These are phyloP conservation scores for Ganoderma boninense DNA, from an alignment of 1,284 basidiomycete species.

Conservation along the genomic window DNA sequence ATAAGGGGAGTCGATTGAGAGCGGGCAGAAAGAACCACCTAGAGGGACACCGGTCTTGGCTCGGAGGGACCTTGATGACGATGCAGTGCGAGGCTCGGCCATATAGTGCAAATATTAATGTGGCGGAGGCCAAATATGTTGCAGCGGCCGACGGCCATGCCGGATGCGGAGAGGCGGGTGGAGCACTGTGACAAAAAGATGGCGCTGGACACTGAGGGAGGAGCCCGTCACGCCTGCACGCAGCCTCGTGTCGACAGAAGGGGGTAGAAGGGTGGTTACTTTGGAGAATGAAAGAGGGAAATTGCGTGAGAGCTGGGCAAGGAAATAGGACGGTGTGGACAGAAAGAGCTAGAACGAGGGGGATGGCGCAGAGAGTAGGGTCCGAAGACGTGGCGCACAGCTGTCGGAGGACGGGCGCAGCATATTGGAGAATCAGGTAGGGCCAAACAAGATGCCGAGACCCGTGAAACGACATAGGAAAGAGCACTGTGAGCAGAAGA, in stretches of 20 bases:
- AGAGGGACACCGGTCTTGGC: not conserved
- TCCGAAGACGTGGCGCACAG: not conserved
- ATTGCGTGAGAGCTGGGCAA: constrained; percentile 20
- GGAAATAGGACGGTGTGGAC: constrained; percentile 17
- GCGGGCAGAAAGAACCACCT: not conserved
- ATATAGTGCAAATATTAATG: not conserved
- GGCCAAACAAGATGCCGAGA: not conserved
- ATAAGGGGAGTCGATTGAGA: not conserved
- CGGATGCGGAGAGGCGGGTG: constrained; percentile 22
- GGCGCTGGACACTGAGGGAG: constrained; percentile 9
- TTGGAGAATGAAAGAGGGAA: constrained; percentile 9
- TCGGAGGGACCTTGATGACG: not conserved
- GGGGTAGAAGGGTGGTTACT: constrained; percentile 11
- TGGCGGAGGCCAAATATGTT: constrained; percentile 10
- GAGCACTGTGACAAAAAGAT: constrained; percentile 15
- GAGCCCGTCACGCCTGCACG: constrained; percentile 19
- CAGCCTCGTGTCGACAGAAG: constrained; percentile 19
- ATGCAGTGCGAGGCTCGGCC: not conserved
- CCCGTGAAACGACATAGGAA: constrained; percentile 8
- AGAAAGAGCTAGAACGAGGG: constrained; percentile 21
- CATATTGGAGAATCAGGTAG: not conserved
- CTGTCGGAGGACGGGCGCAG: constrained; percentile 5
- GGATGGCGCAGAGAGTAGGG: not conserved
- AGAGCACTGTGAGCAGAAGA: not conserved
- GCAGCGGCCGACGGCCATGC: constrained; percentile 16